Percentiles rank a stretch among this genome's conserved stretches.
phyloP scores from a whole-genome alignment of 2,329 filamentous ascomycete genomes.

The Leptographium procerum region DNA sequence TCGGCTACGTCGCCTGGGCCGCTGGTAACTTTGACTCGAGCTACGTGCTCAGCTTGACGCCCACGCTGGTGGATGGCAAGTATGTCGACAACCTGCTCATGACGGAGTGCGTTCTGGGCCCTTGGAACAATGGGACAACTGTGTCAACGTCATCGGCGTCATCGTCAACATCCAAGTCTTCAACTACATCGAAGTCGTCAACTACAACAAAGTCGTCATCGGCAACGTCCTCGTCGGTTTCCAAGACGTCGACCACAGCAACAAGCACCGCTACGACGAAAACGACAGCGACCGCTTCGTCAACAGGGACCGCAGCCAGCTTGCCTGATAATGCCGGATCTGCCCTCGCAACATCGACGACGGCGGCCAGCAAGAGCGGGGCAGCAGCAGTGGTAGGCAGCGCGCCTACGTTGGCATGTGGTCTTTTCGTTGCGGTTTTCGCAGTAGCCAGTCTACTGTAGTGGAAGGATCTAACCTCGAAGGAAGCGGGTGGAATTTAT shows the following conservation, averaged over 20 bases:
- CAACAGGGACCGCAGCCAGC: not conserved
- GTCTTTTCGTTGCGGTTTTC: not conserved
- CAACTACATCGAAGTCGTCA: not conserved
- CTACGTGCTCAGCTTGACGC: constrained; percentile 19
- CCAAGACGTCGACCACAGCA: not conserved
- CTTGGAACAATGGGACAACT: constrained; percentile 1
- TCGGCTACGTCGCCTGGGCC: constrained; percentile 19
- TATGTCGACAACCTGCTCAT: constrained; percentile 11
- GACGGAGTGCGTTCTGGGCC: constrained; percentile 11
- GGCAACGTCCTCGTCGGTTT: not conserved
- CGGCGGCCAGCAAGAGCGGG: not conserved
- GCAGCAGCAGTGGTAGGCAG: not conserved
- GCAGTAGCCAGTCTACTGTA: not conserved
- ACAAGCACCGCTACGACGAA: not conserved
- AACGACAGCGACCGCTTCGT: not conserved
- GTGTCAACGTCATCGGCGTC: not conserved
- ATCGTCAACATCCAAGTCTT: not conserved
- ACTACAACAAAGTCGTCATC: not conserved
- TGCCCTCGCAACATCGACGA: not conserved
- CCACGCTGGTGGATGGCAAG: constrained; percentile 8
- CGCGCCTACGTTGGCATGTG: not conserved
- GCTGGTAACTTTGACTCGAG: constrained; percentile 17
- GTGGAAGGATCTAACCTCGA: not conserved
- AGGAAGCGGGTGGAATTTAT: not conserved
- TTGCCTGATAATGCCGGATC: not conserved